These are phyloP conservation scores for Farysia itapuensis DNA, from an alignment of 1,284 basidiomycete genomes.

Conservation along the genomic window DNA sequence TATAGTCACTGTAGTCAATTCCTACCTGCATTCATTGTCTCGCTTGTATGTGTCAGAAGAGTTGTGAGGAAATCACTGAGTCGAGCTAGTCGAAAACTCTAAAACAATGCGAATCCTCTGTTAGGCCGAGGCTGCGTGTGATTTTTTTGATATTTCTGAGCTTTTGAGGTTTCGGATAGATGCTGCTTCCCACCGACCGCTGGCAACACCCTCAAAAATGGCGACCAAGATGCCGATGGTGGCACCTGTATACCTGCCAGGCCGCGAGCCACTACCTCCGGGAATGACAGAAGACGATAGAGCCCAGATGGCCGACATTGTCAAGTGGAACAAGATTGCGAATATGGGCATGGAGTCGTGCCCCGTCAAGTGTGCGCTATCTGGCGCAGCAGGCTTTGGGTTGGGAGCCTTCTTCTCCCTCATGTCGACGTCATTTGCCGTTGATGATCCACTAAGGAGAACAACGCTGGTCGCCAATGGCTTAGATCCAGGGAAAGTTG, in stretches of 20 bases:
- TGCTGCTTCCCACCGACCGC: background rate
- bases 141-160: too few relatives aligned
- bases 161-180: too few relatives aligned
- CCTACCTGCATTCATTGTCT: background rate
- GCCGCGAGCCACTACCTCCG: constrained; percentile 69
- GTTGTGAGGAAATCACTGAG: too few relatives aligned
- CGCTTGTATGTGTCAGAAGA: too few relatives aligned
- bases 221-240: constrained; percentile 11
- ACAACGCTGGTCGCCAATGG: constrained; percentile 40
- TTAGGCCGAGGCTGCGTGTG: too few relatives aligned
- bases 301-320: constrained; percentile 68
- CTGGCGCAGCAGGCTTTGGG: constrained; percentile 77
- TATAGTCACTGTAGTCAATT: constrained; percentile 21
- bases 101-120: too few relatives aligned
- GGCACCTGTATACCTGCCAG: constrained; percentile 56
- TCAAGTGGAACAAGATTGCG: constrained; percentile 75
- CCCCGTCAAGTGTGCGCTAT: constrained; percentile 75
- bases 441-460: constrained; percentile 75
- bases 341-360: constrained; percentile 78
- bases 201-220: too few relatives aligned
- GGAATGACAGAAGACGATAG: constrained; percentile 81
- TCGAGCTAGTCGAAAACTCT: too few relatives aligned
- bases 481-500: background rate
- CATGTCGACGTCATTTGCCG: constrained; percentile 91
- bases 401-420: constrained; percentile 94